A percentile compares a stretch with the other conserved stretches of the same genome.
Conservation (phyloP, 2,329 filamentous ascomycete genomes). For the Aspergillus ustus region DNA sequence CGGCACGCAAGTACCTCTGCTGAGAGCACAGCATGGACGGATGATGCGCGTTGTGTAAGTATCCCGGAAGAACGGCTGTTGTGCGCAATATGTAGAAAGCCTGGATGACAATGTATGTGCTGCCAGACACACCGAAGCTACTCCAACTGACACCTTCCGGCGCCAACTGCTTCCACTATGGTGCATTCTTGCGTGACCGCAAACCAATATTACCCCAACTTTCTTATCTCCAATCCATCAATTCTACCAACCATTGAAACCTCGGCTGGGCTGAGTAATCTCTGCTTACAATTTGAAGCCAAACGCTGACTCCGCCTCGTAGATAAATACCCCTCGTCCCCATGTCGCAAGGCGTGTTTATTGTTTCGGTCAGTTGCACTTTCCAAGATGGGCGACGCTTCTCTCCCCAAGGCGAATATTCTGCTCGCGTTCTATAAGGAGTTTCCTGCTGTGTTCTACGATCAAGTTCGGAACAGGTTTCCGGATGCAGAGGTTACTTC, state of each 20-base stretch:
- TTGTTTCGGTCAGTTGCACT: neutral
- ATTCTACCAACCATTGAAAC: too few species aligned
- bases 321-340: neutral
- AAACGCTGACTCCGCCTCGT: neutral
- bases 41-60: neutral
- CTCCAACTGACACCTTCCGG: neutral
- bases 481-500: constrained; percentile 28
- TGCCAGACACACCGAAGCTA: neutral
- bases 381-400: constrained; percentile 31
- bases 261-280: neutral
- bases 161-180: neutral
- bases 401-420: constrained; percentile 24
- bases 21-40: too few species aligned
- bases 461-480: constrained; percentile 28
- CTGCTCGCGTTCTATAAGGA: constrained; percentile 28
- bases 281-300: neutral
- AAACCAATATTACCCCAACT: neutral
- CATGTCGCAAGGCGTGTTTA: neutral
- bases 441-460: constrained; percentile 24
- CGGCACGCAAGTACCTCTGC: neutral
- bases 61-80: neutral
- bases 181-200: constrained; percentile 11
- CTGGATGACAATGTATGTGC: too few species aligned
- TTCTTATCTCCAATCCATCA: neutral
- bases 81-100: neutral